Conservation (phyloP, 192 early-diverging fungal species). For the Martensiomyces pterosporus region DNA sequence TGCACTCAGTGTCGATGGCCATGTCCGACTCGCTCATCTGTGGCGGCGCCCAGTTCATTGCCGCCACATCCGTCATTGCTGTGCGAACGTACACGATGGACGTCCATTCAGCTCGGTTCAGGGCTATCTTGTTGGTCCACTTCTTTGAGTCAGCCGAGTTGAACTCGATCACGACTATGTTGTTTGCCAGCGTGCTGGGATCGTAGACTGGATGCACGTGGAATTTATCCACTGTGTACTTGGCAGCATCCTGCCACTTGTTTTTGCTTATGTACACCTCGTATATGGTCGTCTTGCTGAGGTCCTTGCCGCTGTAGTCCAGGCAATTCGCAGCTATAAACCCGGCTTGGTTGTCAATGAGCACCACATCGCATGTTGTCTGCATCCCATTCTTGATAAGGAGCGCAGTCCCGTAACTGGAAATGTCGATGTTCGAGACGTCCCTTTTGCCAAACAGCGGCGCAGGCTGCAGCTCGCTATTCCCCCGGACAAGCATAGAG, state of each 20-base stretch:
- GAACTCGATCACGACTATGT: slow-evolving; percentile 22
- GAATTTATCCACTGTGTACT: slow-evolving; percentile 7
- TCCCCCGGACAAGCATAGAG: not conserved
- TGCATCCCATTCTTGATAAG: not conserved
- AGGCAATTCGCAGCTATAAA: slow-evolving; percentile 29
- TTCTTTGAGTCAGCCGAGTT: slow-evolving; percentile 5
- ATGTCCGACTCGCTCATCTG: slow-evolving; percentile 1
- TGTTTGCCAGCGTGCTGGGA: slow-evolving; percentile 8
- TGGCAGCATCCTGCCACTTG: slow-evolving; percentile 6
- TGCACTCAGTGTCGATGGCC: not conserved
- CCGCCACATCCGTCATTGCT: not conserved
- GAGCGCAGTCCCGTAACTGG: not conserved
- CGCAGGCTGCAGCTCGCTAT: not conserved
- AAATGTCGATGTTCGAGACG: not conserved
- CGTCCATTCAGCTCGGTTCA: slow-evolving; percentile 18
- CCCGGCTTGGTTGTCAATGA: slow-evolving; percentile 23
- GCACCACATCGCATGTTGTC: slow-evolving; percentile 26
- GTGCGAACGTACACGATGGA: slow-evolving; percentile 14
- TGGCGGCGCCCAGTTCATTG: slow-evolving; percentile 6
- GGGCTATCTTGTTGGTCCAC: slow-evolving; percentile 21
- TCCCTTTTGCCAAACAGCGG: not conserved
- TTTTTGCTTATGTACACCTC: slow-evolving; percentile 17
- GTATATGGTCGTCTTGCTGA: slow-evolving; percentile 4
- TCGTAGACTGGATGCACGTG: slow-evolving; percentile 11
- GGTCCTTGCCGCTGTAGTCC: not conserved